Evolutionary conservation across 2,329 filamentous ascomycete species (phyloP).

Genomic region (Ophiosphaerella korrae): DNA sequence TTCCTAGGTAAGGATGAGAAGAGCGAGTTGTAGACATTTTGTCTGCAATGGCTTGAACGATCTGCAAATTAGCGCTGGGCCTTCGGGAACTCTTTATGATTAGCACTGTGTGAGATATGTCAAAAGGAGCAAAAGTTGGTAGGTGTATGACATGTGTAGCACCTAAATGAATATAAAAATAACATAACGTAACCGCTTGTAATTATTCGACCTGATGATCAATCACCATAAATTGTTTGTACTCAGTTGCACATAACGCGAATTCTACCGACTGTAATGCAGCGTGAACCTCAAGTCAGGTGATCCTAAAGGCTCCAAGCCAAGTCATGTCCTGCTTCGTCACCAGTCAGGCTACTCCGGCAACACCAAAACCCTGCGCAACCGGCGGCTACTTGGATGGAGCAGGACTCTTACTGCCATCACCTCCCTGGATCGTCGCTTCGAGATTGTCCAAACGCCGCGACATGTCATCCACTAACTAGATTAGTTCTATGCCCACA

Average conservation of each 20-base stretch:
- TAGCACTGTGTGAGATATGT: slow-evolving; percentile 2
- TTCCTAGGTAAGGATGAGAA: slow-evolving; percentile 70
- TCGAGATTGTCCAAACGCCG: slow-evolving; percentile 83
- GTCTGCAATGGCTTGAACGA: not conserved
- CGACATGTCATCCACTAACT: slow-evolving; percentile 90
- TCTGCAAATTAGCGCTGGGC: not conserved
- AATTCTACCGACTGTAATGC: too few species aligned
- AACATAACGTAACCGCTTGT: slow-evolving; percentile 1
- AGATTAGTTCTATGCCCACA: not conserved
- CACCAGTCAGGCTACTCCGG: not conserved
- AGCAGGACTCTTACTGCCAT: slow-evolving; percentile 43
- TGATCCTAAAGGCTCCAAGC: not conserved
- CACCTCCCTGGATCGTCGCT: slow-evolving; percentile 66
- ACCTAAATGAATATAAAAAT: slow-evolving; percentile 22
- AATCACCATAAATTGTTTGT: too few species aligned
- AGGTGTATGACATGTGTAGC: slow-evolving; percentile 2
- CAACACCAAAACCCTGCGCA: not conserved
- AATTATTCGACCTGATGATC: too few species aligned
- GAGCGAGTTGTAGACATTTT: slow-evolving; percentile 70
- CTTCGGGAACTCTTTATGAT: slow-evolving; percentile 1
- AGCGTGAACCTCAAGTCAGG: not conserved
- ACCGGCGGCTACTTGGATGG: slow-evolving; percentile 24
- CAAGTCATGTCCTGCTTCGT: not conserved
- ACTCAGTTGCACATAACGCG: too few species aligned
- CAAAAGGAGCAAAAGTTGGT: not conserved